Base-by-base conservation (phyloP, 441 rosid genomes). In the Flueggea neowawraea region DNA sequence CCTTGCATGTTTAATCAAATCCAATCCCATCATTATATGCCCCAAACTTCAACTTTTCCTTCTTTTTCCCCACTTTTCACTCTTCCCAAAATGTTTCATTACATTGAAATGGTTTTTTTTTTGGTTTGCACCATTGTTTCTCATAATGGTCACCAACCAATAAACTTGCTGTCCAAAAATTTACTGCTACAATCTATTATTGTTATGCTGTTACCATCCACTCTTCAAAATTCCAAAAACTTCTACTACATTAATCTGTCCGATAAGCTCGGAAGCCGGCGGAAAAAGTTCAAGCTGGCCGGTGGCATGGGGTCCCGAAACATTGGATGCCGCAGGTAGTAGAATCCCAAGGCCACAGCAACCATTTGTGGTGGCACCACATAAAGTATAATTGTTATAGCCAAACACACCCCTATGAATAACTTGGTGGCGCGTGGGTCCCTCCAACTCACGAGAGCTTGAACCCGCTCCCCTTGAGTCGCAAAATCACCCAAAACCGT, bases 281-380 rank as follows among this genome's bases (percentile, higher is more conserved):
- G 79, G 87, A 90, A 93, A 68, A 90, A 90, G 82, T 84, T 93
- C 62, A 88, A 69, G 76, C 89, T 84, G 3, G 82, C 79, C 60
- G 97, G 80, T 9, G 98, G 96, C 97, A 88, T 90, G 6, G 96
- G 88, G 78, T 87, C 83, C 60, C 98, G 71, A 64, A 93, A 93
- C 97, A 93, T 87, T 3, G 98, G 98, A 72, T 93, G 98, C 69
- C 98, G 71, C 17, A 93, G 80, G 55, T 82, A 93, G 63, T 90
- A 90, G 75, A 93, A 93, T 28, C 98, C 98, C n/a, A 93, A 73
- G 45, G 98, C 97, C 65, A 93, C 98, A 0, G 98, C 95, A 45
- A 88, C 97, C 95, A 89, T 90, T 77, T 93, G 90, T 15, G 97
- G 82, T 57, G 98, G 98, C 66, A 93, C 97, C 32, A 49, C 77